Evolutionary conservation across 2,329 filamentous ascomycete species (phyloP).

Genomic region (Fusarium lyarnte): DNA sequence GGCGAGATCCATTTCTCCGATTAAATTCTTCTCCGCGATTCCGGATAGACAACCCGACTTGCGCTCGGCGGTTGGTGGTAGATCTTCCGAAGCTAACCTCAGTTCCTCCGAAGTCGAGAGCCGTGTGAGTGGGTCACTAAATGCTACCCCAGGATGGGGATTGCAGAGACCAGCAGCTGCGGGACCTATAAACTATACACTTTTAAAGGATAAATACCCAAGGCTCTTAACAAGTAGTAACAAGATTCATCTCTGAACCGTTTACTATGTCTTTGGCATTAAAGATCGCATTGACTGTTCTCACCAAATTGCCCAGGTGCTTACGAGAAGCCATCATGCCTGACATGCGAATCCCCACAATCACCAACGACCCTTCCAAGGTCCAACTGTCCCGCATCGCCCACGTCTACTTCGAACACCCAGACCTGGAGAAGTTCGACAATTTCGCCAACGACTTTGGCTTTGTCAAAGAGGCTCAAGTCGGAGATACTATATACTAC

Average conservation of each 20-base stretch:
- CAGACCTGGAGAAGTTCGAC: neutral
- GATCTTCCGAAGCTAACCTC: neutral
- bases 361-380: neutral
- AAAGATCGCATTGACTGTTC: neutral
- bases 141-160: neutral
- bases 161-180: neutral
- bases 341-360: neutral
- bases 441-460: neutral
- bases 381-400: neutral
- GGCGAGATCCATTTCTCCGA: neutral
- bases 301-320: neutral
- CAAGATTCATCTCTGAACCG: neutral
- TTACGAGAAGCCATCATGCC: neutral
- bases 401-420: neutral
- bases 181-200: neutral
- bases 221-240: fast-evolving
- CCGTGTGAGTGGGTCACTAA: neutral
- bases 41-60: neutral
- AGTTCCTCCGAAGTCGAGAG: neutral
- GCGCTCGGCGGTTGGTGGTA: neutral
- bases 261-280: neutral
- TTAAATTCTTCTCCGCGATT: neutral
- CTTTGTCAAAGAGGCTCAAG: neutral
- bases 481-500: neutral
- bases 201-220: neutral